phyloP scores from a whole-genome alignment of 2,329 filamentous ascomycete species.

The Stachybotrys elegans region DNA sequence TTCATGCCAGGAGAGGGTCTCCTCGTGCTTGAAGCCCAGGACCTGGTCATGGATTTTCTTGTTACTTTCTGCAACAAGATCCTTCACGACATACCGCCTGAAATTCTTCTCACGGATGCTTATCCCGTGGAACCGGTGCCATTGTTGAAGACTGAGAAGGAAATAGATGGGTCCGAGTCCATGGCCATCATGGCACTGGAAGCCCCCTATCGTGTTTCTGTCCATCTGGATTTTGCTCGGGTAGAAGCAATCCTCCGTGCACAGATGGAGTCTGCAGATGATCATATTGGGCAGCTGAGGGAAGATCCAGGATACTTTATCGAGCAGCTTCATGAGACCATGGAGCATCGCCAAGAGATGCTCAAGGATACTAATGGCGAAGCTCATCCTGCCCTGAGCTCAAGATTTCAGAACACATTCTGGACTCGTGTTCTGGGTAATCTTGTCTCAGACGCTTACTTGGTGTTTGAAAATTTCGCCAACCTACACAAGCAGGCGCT shows the following conservation, averaged over 20 bases:
- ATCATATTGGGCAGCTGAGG: conserved; percentile 49
- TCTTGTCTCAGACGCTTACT: conserved; percentile 25
- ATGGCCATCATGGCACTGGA: conserved; percentile 38
- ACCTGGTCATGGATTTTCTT: conserved; percentile 42
- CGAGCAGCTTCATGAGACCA: conserved; percentile 32
- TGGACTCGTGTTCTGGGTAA: conserved; percentile 34
- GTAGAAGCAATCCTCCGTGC: conserved; percentile 40
- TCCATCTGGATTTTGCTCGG: conserved; percentile 36
- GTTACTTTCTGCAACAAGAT: conserved; percentile 40
- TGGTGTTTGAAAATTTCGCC: conserved; percentile 31
- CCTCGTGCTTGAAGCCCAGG: conserved; percentile 45
- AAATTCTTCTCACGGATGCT: conserved; percentile 19
- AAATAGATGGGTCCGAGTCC: conserved; percentile 27
- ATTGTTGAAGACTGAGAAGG: conserved; percentile 18
- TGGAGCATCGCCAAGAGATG: conserved; percentile 41
- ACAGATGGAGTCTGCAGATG: conserved; percentile 35
- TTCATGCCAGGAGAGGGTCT: conserved; percentile 41
- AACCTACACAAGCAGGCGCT: conserved; percentile 27
- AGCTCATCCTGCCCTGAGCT: conserved; percentile 17
- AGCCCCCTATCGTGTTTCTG: conserved; percentile 47
- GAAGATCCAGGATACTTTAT: conserved; percentile 57
- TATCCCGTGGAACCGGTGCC: conserved; percentile 33
- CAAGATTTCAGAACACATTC: conserved; percentile 15
- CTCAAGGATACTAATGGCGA: conserved; percentile 32
- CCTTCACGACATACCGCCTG: conserved; percentile 41